Conservation (phyloP, 2,329 filamentous ascomycete species). For the Cryphonectria radicalis region DNA sequence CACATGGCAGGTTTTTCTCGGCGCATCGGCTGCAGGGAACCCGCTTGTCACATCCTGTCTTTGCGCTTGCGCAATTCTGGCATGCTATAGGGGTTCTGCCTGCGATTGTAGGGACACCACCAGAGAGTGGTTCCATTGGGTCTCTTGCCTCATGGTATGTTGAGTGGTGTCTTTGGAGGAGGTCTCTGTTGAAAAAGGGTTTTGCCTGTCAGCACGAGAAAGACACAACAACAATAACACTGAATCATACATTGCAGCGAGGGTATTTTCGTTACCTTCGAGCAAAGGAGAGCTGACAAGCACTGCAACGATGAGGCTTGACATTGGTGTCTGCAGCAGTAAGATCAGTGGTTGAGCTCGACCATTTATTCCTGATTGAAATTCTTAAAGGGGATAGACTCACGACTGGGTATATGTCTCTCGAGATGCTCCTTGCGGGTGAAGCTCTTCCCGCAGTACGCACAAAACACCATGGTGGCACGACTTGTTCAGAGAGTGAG, state of each 20-base stretch:
- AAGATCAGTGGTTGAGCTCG: slow-evolving; percentile 25
- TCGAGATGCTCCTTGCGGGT: slow-evolving; percentile 62
- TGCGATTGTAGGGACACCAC: slow-evolving; percentile 47
- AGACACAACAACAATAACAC: not conserved
- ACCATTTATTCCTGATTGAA: not conserved
- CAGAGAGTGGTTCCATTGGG: slow-evolving; percentile 49
- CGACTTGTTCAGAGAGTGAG: slow-evolving; percentile 24
- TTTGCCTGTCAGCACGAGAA: not conserved
- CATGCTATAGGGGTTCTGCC: slow-evolving; percentile 54
- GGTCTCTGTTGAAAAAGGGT: slow-evolving; percentile 43
- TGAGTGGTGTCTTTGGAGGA: slow-evolving; percentile 54
- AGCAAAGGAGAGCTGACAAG: slow-evolving; percentile 55
- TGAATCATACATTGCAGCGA: not conserved
- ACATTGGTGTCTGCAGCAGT: slow-evolving; percentile 54
- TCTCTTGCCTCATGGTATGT: slow-evolving; percentile 57
- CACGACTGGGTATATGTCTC: slow-evolving; percentile 57
- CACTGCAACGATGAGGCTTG: slow-evolving; percentile 55
- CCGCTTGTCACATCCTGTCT: slow-evolving; percentile 56
- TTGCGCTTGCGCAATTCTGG: slow-evolving; percentile 53
- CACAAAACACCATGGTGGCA: slow-evolving; percentile 50
- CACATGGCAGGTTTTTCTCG: slow-evolving; percentile 53
- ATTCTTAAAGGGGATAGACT: slow-evolving; percentile 34
- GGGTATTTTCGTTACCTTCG: slow-evolving; percentile 45
- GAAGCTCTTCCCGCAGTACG: slow-evolving; percentile 59
- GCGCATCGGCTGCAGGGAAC: slow-evolving; percentile 54